phyloP scores from a whole-genome alignment of 1,139 yeast species.

The Candida pseudoviswanathii region DNA sequence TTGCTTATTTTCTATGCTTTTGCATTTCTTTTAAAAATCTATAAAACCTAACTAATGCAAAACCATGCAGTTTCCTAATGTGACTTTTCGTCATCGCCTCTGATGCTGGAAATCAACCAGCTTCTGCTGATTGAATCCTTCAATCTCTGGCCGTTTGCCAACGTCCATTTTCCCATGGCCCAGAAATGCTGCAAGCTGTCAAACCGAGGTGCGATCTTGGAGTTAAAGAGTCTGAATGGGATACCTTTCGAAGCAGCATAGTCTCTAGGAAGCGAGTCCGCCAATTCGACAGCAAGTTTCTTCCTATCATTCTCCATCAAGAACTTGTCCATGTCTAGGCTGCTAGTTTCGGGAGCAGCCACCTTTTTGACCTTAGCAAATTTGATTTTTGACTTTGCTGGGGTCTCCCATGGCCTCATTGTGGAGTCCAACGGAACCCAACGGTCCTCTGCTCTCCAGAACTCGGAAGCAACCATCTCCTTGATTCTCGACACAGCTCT shows the following conservation, averaged over 20 bases:
- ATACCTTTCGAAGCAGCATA: slow-evolving; percentile 23
- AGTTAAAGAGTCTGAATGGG: slow-evolving; percentile 33
- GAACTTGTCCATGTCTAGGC: slow-evolving; percentile 4
- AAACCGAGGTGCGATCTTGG: slow-evolving; percentile 49
- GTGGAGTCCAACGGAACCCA: slow-evolving; percentile 59
- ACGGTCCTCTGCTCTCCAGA: slow-evolving; percentile 49
- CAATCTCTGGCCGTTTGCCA: slow-evolving; percentile 44
- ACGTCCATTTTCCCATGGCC: slow-evolving; percentile 65
- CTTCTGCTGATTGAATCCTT: slow-evolving; percentile 54
- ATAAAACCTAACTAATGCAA: not conserved
- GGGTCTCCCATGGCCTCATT: slow-evolving; percentile 64
- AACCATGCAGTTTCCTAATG: not conserved
- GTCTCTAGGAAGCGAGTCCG: slow-evolving; percentile 27
- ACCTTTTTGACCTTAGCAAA: not conserved
- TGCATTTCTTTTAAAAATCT: not conserved
- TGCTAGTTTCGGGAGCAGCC: not conserved
- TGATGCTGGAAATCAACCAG: slow-evolving; percentile 24
- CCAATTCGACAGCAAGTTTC: slow-evolving; percentile 16
- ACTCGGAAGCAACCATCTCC: slow-evolving; percentile 63
- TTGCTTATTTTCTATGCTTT: not conserved
- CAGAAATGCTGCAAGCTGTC: slow-evolving; percentile 55
- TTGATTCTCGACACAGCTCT: slow-evolving; percentile 68
- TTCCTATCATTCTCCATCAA: slow-evolving; percentile 13
- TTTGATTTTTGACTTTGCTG: not conserved
- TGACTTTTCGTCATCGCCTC: slow-evolving; percentile 6